Conservation (phyloP, 2,329 filamentous ascomycete species). For the Stagonosporopsis tanaceti region DNA sequence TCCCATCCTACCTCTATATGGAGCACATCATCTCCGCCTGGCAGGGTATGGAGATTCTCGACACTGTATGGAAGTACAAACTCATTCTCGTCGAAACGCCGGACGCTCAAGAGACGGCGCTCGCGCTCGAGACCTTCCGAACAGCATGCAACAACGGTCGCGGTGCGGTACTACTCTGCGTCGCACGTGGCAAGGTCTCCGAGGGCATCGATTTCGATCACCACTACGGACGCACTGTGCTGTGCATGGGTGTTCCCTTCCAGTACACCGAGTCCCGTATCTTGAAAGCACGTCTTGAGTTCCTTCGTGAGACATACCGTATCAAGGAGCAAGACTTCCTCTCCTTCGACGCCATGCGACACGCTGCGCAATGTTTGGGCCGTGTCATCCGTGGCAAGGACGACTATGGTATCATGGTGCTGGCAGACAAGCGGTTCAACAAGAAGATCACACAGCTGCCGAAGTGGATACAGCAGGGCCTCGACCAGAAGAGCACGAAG, state of each 20-base stretch:
- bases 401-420: constrained; percentile 99
- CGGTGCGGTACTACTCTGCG: constrained; percentile 90
- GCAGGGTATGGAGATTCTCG: constrained; percentile 97
- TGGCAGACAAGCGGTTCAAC: constrained; percentile 91
- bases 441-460: constrained; percentile 91
- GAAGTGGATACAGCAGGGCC: constrained; percentile 93
- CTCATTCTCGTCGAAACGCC: constrained; percentile 97
- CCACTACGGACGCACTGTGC: constrained; percentile 93
- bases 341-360: constrained; percentile 99
- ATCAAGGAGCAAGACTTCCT: constrained; percentile 98
- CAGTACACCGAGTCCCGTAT: constrained; percentile 99
- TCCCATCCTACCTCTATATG: constrained; percentile 98
- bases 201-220: constrained; percentile 99
- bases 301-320: constrained; percentile 94
- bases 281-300: constrained; percentile 92
- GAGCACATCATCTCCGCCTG: constrained; percentile 99
- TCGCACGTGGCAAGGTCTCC: constrained; percentile 95
- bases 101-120: constrained; percentile 93
- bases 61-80: constrained; percentile 99
- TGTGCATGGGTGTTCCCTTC: constrained; percentile 97
- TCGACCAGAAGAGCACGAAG: constrained; percentile 85
- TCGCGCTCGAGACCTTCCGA: constrained; percentile 94
- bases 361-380: constrained; percentile 94
- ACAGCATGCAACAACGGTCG: constrained; percentile 97
- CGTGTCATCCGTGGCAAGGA: constrained; percentile 96